phyloP scores from a whole-genome alignment of 2,329 filamentous ascomycete species.

The Colletotrichum chlorophyti region DNA sequence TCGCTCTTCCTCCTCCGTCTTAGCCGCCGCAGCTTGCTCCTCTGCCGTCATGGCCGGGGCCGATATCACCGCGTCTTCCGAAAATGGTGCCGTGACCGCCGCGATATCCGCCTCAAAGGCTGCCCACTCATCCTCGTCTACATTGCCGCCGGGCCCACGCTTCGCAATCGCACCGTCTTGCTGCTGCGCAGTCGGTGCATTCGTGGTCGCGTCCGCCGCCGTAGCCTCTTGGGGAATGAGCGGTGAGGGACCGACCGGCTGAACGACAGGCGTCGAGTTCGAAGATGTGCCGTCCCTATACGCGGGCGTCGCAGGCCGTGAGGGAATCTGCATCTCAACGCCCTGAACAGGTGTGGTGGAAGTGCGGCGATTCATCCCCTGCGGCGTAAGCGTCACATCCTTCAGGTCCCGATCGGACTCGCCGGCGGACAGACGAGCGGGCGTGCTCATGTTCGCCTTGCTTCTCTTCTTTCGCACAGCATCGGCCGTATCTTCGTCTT shows the following conservation, averaged over 20 bases:
- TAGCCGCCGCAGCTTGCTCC: constrained; percentile 63
- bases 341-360: constrained; percentile 61
- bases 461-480: constrained; percentile 52
- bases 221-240: constrained; percentile 40
- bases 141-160: constrained; percentile 32
- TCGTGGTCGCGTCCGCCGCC: constrained; percentile 2
- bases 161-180: constrained; percentile 29
- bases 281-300: constrained; percentile 47
- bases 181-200: constrained; percentile 20
- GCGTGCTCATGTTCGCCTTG: constrained; percentile 42
- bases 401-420: constrained; percentile 33
- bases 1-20: constrained; percentile 56
- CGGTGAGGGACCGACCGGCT: constrained; percentile 41
- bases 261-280: constrained; percentile 45
- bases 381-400: constrained; percentile 42
- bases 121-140: constrained; percentile 83
- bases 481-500: constrained; percentile 44
- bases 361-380: constrained; percentile 51
- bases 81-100: constrained; percentile 43
- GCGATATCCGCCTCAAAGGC: constrained; percentile 87
- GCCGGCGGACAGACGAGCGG: constrained; percentile 26
- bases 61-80: constrained; percentile 66
- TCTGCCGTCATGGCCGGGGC: constrained; percentile 72
- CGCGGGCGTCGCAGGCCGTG: constrained; percentile 66
- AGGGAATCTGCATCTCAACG: constrained; percentile 68